Evolutionary conservation across 441 rosid species (phyloP), one percentile per base, ranked within the genome.

Genomic region (Flueggea neowawraea): DNA sequence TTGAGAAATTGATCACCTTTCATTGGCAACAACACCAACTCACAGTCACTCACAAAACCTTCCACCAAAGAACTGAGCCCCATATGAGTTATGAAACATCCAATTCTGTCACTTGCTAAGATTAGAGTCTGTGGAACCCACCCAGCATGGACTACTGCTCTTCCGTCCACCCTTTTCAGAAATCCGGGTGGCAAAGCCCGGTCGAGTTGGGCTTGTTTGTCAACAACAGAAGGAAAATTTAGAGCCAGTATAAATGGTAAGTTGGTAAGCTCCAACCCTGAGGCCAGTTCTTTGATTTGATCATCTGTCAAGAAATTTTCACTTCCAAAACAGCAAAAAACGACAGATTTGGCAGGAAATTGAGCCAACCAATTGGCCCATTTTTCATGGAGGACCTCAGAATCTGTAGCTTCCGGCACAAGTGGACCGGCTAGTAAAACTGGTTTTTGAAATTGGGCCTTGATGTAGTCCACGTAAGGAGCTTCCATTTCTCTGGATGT

Each of bases 1-100:
- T 79, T 79, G 39, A 79, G 61, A 76, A 70, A 71, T 39, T 73
- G 80, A 48, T 76, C 78, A 0, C 76, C 78, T 60, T 73, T 79
- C 3, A 75, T 13, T 7, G 83, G 83, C 69, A 79, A 15, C 33
- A 79, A 48, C 8, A 70, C 82, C 62, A 78, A 47, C 16, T 74
- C 73, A 56, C 80, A 65, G 5, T 78, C 75, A 16, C 65, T 67
- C 17, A 73, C 12, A 31, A 73, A 17, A 15, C 63, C 76, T 73
- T 79, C 80, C 5, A 68, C 54, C 16, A 75, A 16, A 0, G 78
- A 79, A 66, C 78, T 71, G 12, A 65, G 70, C 9, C 83, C 78
- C 1, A 75, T 60, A 22, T 79, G 83, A 50, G 61, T 70, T 5
- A 75, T 11, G n/a, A 12, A 75, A 32, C 78, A 78, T 0, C 75